phyloP scores from a whole-genome alignment of 2,329 filamentous ascomycete species.

The Fusarium duplospermum region DNA sequence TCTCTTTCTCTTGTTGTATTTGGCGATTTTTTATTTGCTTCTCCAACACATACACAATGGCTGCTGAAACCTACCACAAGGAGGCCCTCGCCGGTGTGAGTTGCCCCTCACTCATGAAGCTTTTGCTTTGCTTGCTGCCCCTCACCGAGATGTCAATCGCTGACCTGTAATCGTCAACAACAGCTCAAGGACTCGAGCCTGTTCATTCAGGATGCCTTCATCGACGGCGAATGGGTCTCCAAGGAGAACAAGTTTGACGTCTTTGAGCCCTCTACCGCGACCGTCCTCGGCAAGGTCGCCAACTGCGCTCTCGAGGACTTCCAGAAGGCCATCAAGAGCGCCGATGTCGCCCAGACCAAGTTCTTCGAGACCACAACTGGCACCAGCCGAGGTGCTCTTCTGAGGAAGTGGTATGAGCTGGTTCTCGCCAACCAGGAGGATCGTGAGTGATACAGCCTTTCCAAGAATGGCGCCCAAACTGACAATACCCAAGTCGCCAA shows the following conservation, averaged over 20 bases:
- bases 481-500: slow-evolving; percentile 45
- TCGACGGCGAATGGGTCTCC: slow-evolving; percentile 43
- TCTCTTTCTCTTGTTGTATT: slow-evolving; percentile 8
- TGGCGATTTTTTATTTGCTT: slow-evolving; percentile 15
- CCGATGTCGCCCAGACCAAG: slow-evolving; percentile 40
- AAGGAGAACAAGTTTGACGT: slow-evolving; percentile 47
- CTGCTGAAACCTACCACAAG: slow-evolving; percentile 44
- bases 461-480: background rate
- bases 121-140: background rate
- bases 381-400: slow-evolving; percentile 42
- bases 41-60: slow-evolving; percentile 31
- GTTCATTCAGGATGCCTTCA: slow-evolving; percentile 46
- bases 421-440: slow-evolving; percentile 44
- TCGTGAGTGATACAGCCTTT: slow-evolving; percentile 27
- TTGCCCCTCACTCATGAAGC: slow-evolving; percentile 37
- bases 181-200: slow-evolving; percentile 44
- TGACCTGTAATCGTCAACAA: slow-evolving; percentile 19
- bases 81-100: slow-evolving; percentile 42
- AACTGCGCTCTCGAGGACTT: slow-evolving; percentile 45
- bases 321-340: slow-evolving; percentile 43
- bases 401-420: slow-evolving; percentile 45
- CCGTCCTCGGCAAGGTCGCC: slow-evolving; percentile 43
- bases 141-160: slow-evolving; percentile 1
- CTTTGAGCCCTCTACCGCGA: slow-evolving; percentile 45
- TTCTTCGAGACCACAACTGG: slow-evolving; percentile 44